Percentiles rank a stretch among this genome's conserved stretches.
phyloP scores from a whole-genome alignment of 108 stramenopile species.

The Fistulifera solaris region DNA sequence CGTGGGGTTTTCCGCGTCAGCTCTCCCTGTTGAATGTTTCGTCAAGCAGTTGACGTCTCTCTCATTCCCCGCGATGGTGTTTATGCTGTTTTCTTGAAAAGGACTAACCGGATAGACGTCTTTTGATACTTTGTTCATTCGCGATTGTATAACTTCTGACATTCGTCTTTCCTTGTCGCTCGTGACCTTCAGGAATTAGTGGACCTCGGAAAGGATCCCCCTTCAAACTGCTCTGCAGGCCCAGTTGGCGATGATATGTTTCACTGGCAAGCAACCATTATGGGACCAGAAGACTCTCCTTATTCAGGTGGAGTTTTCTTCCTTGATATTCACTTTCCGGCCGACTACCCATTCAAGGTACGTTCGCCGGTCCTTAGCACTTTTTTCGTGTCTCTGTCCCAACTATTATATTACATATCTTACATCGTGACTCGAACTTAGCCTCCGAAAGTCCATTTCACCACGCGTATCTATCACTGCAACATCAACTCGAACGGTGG shows the following conservation, averaged over 20 bases:
- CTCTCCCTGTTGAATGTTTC: no score
- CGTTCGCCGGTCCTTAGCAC: not conserved
- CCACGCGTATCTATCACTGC: slow-evolving; percentile 96
- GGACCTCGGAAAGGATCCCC: slow-evolving; percentile 97
- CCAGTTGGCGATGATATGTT: slow-evolving; percentile 99
- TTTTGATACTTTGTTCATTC: not conserved
- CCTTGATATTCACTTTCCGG: slow-evolving; percentile 95
- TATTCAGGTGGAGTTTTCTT: slow-evolving; percentile 97
- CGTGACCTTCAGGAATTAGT: slow-evolving; percentile 65
- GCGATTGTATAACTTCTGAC: no score
- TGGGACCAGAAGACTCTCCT: slow-evolving; percentile 97
- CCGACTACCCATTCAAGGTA: slow-evolving; percentile 91
- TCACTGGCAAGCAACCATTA: slow-evolving; percentile 98
- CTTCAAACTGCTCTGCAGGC: slow-evolving; percentile 98
- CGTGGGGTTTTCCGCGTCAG: no score
- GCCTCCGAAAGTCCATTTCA: slow-evolving; percentile 96
- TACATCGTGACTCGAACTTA: not conserved
- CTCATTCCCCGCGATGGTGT: no score
- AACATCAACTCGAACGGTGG: slow-evolving; percentile 99
- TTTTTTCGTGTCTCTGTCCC: not conserved
- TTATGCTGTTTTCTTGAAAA: no score
- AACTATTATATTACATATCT: not conserved
- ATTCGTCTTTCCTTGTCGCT: not conserved
- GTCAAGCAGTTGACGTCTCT: no score
- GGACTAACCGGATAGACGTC: no score